Evolutionary conservation across 305 asterid species (phyloP), one percentile per base, ranked within the genome.

Genomic region (Fraxinus dipetala): DNA sequence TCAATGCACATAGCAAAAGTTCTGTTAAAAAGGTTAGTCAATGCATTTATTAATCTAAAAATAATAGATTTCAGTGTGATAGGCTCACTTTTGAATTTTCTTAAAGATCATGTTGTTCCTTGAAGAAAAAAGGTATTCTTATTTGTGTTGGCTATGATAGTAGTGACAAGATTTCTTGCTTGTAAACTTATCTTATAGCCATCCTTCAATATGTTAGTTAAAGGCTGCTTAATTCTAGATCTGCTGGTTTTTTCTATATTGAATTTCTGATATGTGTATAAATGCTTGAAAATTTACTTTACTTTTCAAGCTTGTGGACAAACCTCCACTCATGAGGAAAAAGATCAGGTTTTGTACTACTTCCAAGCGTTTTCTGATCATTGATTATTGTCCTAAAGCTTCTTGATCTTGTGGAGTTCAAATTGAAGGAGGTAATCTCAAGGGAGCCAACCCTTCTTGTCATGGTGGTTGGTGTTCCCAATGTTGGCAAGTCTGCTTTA

Each of bases 401-500:
- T 87, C 97, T 95, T 65, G 98, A 94, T 85, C 91, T 95, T 40
- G 98, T 91, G 81, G 97, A 94, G 90, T 92, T 85, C 93, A 95
- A 94, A 86, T 84, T 95, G 87, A 95, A 91, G 79, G 99, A 95
- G 86, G 87, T 67, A 70, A 95, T 94, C 61, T 85, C 90, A 51
- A 91, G 89, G 89, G 97, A 95, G 89, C 99, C 99, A 59, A 95
- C 99, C 75, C 93, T 94, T 31, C 93, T 95, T 83, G 97, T 95
- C 83, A 90, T 95, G 91, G 98, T 95, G 79, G 94, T 95, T 36
- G 99, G 98, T 77, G 99, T 95, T 78, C 99, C 99, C 13, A 95
- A 95, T 88, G 99, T 95, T 82, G 98, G 99, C 59, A 95, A 95
- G 82, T 95, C 98, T 4, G 98, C 94, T 31, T 84, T 94, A 78